A percentile compares a stretch with the other conserved stretches of the same genome.
Evolutionary conservation across 495 filamentous ascomycete species (phyloP).

Genomic region (Talaromyces thailandensis): DNA sequence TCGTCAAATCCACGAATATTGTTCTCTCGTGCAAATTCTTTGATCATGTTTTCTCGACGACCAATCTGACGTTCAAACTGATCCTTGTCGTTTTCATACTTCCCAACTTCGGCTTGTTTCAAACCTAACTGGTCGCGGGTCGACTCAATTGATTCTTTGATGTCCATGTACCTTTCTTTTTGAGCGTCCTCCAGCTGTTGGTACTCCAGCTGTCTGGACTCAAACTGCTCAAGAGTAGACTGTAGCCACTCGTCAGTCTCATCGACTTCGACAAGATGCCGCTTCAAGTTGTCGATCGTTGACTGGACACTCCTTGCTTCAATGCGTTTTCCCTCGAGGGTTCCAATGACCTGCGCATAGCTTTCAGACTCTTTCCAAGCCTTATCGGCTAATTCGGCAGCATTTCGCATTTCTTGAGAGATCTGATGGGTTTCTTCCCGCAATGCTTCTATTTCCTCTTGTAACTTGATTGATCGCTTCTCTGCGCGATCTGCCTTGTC

Average conservation of each 20-base stretch:
- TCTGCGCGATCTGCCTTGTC: conserved; percentile 69
- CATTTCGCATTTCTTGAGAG: conserved; percentile 45
- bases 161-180: conserved; percentile 49
- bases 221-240: conserved; percentile 71
- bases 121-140: conserved; percentile 47
- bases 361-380: conserved; percentile 52
- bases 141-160: conserved; percentile 53
- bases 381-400: conserved; percentile 45
- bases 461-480: conserved; percentile 52
- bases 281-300: conserved; percentile 58
- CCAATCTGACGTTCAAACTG: conserved; percentile 73
- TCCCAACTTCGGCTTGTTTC: conserved; percentile 78
- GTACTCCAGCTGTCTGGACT: conserved; percentile 58
- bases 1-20: conserved; percentile 77
- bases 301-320: conserved; percentile 54
- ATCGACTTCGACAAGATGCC: conserved; percentile 61
- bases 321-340: conserved; percentile 66
- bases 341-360: conserved; percentile 56
- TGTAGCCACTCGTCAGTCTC: conserved; percentile 75
- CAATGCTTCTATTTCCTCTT: conserved; percentile 63
- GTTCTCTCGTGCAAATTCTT: conserved; percentile 67
- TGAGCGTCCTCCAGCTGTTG: conserved; percentile 53
- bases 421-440: conserved; percentile 48
- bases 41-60: conserved; percentile 61
- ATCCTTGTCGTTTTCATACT: conserved; percentile 74